phyloP scores from a whole-genome alignment of 2,329 filamentous ascomycete species.

The Stachybotrys chartarum region DNA sequence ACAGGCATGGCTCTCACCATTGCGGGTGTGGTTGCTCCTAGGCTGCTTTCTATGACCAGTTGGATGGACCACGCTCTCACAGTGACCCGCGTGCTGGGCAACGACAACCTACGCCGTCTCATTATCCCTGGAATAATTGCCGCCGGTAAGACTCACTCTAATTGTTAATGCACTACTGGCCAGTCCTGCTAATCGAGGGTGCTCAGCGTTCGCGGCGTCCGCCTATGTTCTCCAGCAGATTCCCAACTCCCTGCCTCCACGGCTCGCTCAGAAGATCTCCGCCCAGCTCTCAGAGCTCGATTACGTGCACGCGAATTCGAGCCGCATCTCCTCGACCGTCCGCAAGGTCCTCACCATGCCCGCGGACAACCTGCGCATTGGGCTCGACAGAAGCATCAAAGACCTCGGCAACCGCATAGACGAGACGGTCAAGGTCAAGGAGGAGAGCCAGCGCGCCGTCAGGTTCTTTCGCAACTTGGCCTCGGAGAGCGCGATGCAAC shows the following conservation, averaged over 20 bases:
- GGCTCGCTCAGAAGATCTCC: constrained; percentile 78
- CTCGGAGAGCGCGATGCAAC: constrained; percentile 51
- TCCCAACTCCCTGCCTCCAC: constrained; percentile 78
- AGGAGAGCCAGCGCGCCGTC: constrained; percentile 76
- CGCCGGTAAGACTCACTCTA: constrained; percentile 55
- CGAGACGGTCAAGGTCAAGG: constrained; percentile 73
- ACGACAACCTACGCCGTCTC: constrained; percentile 72
- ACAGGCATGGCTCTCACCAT: constrained; percentile 93
- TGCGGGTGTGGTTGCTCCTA: constrained; percentile 74
- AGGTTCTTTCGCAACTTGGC: constrained; percentile 90
- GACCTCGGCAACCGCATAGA: constrained; percentile 71
- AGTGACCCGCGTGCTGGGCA: constrained; percentile 72
- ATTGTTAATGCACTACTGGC: not conserved
- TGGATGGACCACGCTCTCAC: constrained; percentile 87
- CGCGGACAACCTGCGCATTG: constrained; percentile 76
- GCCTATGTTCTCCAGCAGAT: constrained; percentile 83
- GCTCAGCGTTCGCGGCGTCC: constrained; percentile 61
- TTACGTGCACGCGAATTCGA: constrained; percentile 84
- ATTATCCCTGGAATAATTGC: constrained; percentile 73
- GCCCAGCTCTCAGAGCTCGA: constrained; percentile 74
- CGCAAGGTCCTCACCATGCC: constrained; percentile 84
- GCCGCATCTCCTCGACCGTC: constrained; percentile 76
- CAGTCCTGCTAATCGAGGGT: constrained; percentile 10
- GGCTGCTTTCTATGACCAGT: constrained; percentile 73
- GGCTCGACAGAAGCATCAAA: constrained; percentile 78